Evolutionary conservation across 805 yeast species (phyloP).

Genomic region (Hemisphaericaspora nanyangensis): DNA sequence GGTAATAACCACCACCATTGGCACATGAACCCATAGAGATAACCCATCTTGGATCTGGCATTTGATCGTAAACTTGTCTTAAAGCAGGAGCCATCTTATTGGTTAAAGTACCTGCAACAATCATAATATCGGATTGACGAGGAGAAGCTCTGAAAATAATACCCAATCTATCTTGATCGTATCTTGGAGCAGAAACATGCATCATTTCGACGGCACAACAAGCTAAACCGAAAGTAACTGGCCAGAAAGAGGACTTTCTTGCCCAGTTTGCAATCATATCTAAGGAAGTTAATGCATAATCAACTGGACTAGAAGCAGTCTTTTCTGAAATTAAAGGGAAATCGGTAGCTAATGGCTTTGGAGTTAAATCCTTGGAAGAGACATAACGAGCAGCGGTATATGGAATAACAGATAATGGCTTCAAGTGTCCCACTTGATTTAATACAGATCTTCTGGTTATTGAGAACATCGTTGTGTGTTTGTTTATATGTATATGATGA

Average conservation of each 20-base stretch:
- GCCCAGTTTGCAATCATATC: conserved; percentile 89
- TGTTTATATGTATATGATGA: not conserved
- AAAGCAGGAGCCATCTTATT: conserved; percentile 93
- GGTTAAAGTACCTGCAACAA: conserved; percentile 88
- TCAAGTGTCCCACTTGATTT: conserved; percentile 1
- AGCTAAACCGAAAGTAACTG: conserved; percentile 86
- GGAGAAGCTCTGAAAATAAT: conserved; percentile 93
- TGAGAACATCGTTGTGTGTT: conserved; percentile 23
- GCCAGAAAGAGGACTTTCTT: conserved; percentile 89
- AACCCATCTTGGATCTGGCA: conserved; percentile 95
- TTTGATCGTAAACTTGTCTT: conserved; percentile 90
- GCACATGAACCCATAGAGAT: conserved; percentile 94
- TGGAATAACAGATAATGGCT: not conserved
- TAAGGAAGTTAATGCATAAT: conserved; percentile 76
- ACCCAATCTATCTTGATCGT: conserved; percentile 89
- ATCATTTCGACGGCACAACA: conserved; percentile 96
- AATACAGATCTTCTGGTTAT: conserved; percentile 22
- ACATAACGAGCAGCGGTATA: conserved; percentile 17
- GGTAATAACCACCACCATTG: conserved; percentile 91
- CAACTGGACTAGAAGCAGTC: conserved; percentile 53
- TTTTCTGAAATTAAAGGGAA: conserved; percentile 67
- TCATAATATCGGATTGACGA: conserved; percentile 88
- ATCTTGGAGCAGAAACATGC: conserved; percentile 89
- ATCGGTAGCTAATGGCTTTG: conserved; percentile 57
- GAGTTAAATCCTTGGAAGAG: conserved; percentile 44